These are phyloP conservation scores for Fusarium tjaetaba DNA, from an alignment of 2,329 filamentous ascomycete species.

Conservation along the genomic window DNA sequence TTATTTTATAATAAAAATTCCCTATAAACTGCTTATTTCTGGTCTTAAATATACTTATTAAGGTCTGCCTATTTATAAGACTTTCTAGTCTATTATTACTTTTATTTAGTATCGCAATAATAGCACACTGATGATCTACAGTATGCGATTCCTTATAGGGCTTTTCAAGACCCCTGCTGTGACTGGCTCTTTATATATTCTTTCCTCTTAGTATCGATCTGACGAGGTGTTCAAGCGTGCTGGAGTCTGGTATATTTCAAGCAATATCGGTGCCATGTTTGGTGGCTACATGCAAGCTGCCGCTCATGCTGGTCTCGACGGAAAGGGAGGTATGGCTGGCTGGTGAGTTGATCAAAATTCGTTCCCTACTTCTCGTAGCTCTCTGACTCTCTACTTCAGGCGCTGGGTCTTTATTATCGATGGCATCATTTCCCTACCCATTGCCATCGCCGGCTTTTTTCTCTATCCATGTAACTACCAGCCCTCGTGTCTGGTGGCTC, in stretches of 20 bases:
- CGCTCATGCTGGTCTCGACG: slow-evolving; percentile 26
- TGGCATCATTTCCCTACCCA: slow-evolving; percentile 44
- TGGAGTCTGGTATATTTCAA: slow-evolving; percentile 57
- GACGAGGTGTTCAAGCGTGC: slow-evolving; percentile 59
- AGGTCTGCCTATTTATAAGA: slow-evolving; percentile 24
- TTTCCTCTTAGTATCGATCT: slow-evolving; percentile 49
- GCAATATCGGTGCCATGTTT: slow-evolving; percentile 30
- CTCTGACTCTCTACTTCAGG: not conserved
- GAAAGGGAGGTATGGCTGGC: slow-evolving; percentile 28
- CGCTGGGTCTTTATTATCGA: slow-evolving; percentile 50
- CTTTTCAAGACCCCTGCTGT: slow-evolving; percentile 33
- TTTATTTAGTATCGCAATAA: slow-evolving; percentile 23
- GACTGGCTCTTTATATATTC: slow-evolving; percentile 43
- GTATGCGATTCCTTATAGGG: slow-evolving; percentile 33
- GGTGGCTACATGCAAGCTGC: slow-evolving; percentile 35
- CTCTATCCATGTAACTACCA: slow-evolving; percentile 42
- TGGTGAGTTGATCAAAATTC: slow-evolving; percentile 8
- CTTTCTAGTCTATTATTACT: slow-evolving; percentile 28
- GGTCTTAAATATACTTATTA: slow-evolving; percentile 27
- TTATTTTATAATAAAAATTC: too few relatives aligned
- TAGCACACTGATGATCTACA: slow-evolving; percentile 25
- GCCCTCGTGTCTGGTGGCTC: slow-evolving; percentile 42
- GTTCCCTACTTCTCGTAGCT: not conserved
- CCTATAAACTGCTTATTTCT: slow-evolving; percentile 43
- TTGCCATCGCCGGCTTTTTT: slow-evolving; percentile 39